These are phyloP conservation scores for Clonostachys chloroleuca DNA, from an alignment of 2,329 filamentous ascomycete genomes.

Conservation along the genomic window DNA sequence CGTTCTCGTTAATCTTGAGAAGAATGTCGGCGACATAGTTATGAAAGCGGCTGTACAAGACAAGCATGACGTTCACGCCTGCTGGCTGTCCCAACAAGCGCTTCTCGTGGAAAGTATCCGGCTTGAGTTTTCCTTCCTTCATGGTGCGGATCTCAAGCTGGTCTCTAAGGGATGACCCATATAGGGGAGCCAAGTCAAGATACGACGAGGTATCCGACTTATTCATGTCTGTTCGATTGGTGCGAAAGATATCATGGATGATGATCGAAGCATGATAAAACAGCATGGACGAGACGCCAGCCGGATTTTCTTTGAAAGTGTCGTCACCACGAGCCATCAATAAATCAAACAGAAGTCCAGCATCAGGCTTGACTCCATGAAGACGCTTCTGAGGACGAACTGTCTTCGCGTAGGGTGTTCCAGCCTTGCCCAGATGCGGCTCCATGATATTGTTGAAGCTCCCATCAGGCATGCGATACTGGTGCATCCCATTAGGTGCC, in stretches of 20 bases:
- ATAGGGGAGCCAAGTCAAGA: constrained; percentile 68
- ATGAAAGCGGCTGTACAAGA: constrained; percentile 68
- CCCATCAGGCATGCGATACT: constrained; percentile 29
- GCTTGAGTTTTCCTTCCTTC: constrained; percentile 64
- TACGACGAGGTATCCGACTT: constrained; percentile 69
- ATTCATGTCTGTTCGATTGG: constrained; percentile 54
- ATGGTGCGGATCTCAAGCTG: constrained; percentile 60
- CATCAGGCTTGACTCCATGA: constrained; percentile 57
- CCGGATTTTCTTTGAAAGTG: constrained; percentile 59
- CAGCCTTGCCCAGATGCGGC: constrained; percentile 60
- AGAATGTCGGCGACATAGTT: constrained; percentile 63
- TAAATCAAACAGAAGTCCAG: constrained; percentile 63
- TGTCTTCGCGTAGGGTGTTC: constrained; percentile 64
- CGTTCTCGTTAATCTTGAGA: constrained; percentile 62
- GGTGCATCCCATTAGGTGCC: constrained; percentile 26
- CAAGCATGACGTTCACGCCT: constrained; percentile 62
- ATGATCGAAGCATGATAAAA: constrained; percentile 70
- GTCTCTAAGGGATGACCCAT: constrained; percentile 61
- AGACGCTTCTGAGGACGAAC: constrained; percentile 54
- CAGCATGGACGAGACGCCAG: constrained; percentile 69
- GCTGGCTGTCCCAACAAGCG: constrained; percentile 63
- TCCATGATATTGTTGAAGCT: constrained; percentile 52
- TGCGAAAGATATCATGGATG: constrained; percentile 29
- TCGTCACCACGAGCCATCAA: constrained; percentile 52
- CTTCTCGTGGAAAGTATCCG: constrained; percentile 65